Conservation (phyloP, 2,329 filamentous ascomycete species). For the Didymella arachidicola region DNA sequence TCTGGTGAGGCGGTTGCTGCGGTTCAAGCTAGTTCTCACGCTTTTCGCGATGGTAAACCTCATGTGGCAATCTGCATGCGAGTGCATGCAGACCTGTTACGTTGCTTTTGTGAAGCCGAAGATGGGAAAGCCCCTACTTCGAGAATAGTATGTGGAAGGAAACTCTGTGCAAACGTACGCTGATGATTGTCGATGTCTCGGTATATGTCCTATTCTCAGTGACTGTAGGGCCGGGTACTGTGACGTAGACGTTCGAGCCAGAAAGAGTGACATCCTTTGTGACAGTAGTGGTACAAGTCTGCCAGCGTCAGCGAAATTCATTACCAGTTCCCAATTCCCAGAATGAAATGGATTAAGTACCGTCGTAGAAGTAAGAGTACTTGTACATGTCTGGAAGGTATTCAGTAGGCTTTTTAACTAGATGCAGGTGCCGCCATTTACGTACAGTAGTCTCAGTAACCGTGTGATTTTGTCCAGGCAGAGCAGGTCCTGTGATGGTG, state of each 20-base stretch:
- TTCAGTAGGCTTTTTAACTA: neutral
- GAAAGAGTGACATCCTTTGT: conserved; percentile 24
- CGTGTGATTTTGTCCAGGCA: conserved; percentile 12
- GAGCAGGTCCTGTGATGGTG: conserved; percentile 12
- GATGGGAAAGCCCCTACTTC: neutral
- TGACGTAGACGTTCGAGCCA: conserved; percentile 5
- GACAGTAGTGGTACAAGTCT: conserved; percentile 21
- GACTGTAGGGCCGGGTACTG: conserved; percentile 10
- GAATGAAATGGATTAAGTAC: neutral
- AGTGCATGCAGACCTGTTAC: neutral
- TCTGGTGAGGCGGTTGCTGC: neutral
- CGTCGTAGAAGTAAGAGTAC: conserved; percentile 13
- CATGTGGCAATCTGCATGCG: neutral
- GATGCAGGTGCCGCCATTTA: neutral
- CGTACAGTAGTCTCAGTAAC: conserved; percentile 18
- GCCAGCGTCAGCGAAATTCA: neutral
- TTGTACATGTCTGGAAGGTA: conserved; percentile 11
- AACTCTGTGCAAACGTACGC: conserved; percentile 18
- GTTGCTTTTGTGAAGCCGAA: neutral
- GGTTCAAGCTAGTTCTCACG: neutral
- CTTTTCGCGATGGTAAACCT: neutral
- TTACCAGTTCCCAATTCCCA: no score
- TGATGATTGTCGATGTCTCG: conserved; percentile 27
- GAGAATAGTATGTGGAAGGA: neutral
- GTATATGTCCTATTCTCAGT: conserved; percentile 20